Percentiles rank a stretch among this genome's conserved stretches.
phyloP scores from a whole-genome alignment of 2,329 filamentous ascomycete species.

The Dactylella cylindrospora region DNA sequence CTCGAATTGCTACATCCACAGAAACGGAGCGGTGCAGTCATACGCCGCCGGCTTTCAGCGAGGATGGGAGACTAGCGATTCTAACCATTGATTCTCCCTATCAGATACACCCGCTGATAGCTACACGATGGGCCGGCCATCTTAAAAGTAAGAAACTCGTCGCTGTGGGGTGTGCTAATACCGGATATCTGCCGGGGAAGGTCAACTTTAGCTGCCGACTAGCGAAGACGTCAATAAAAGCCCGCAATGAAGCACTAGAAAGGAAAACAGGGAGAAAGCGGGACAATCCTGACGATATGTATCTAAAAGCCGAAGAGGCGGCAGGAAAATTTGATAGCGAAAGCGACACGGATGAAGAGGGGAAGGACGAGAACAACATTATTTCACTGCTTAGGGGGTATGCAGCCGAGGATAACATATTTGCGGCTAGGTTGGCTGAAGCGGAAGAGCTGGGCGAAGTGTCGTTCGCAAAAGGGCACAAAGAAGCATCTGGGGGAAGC shows the following conservation, averaged over 20 bases:
- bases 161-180: conserved; percentile 67
- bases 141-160: conserved; percentile 61
- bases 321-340: conserved; percentile 54
- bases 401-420: conserved; percentile 50
- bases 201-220: conserved; percentile 70
- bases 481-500: conserved; percentile 68
- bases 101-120: conserved; percentile 68
- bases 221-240: conserved; percentile 51
- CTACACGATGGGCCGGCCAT: conserved; percentile 66
- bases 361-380: conserved; percentile 22
- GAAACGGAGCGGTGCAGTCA: conserved; percentile 66
- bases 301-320: conserved; percentile 61
- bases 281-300: conserved; percentile 63
- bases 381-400: conserved; percentile 31
- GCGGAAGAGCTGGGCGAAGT: conserved; percentile 61
- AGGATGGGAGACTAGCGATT: conserved; percentile 64
- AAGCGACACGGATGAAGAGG: conserved; percentile 51
- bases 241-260: background rate
- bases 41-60: conserved; percentile 64
- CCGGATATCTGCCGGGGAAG: conserved; percentile 64
- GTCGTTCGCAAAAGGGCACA: conserved; percentile 65
- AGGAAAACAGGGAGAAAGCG: conserved; percentile 56
- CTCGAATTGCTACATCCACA: conserved; percentile 61
- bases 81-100: conserved; percentile 63
- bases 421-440: background rate